Base-by-base conservation (phyloP, 2,329 filamentous ascomycete species). In the Colletotrichum sojae region DNA sequence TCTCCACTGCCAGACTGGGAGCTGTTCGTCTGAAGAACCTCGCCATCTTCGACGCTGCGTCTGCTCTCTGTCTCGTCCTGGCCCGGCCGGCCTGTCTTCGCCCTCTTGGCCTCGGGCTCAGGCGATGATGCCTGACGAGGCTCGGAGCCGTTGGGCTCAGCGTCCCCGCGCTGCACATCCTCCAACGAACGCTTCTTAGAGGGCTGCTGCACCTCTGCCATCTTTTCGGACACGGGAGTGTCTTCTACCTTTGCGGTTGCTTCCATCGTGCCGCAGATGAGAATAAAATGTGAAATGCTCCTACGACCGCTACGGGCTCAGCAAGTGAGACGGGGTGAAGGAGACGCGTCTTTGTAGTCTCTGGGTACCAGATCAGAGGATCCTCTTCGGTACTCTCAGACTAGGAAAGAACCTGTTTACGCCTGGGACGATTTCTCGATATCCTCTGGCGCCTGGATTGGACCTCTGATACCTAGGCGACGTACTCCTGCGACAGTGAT, bases 181-280 rank as follows among this genome's bases (percentile, higher is more conserved):
- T 75, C 75, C 22, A 77, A 68, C 12, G 75, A 53, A 53, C 77
- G 74, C 61, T 80, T 80, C 51, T 75, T 78, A 9, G 67, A 61
- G 16, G 59, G 18, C 48, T 55, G 54, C 27, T 67, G 53, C 6
- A 39, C 18, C 22, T 56, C 67, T 27, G 27, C 20, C 12, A 31
- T 43, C n/a, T 12, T 20, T n/a, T 31, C 43, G 40, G 27, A 18
- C 20, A 39, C 36, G 15, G 39, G 39, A 13, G 54, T 43, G 8
- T n/a, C 48, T n/a, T 54, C 39, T 48, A 22, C 27, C 27, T 43
- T 18, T 31, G 66, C 61, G 46, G 61, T 55, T 39, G 56, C 36
- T 25, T 71, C 69, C 69, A 71, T 71, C 43, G 18, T 16, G 46
- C 46, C 15, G 20, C 43, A 40, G 18, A 8, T 40, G 43, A 9